Evolutionary conservation across 805 yeast species (phyloP), one percentile per base, ranked within the genome.

Genomic region (Candida nemodendra): DNA sequence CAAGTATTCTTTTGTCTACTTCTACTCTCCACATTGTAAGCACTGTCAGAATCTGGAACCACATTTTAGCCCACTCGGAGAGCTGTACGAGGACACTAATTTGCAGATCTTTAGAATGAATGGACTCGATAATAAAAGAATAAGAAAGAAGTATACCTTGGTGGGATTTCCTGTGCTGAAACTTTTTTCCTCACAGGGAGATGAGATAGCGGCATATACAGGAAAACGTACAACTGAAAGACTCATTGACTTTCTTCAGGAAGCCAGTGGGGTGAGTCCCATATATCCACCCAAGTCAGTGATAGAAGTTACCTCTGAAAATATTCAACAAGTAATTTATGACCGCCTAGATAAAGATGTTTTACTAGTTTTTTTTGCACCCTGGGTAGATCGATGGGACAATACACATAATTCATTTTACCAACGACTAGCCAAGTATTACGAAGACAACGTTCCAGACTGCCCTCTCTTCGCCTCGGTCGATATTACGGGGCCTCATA

Each of bases 11-110:
- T 57, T 74, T 27, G 65, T 74, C 12, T 71, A 71, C 47, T 74
- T 78, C 48, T 72, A 68, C 45, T 62, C 74, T 1, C 64, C 66
- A 1, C 56, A 51, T 1, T 78, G 84, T 54, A 53, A 53, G 11
- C 67, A 68, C 45, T 77, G 84, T 53, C 59, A 64, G 38, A 54
- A 63, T 18, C 53, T 79, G 26, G 63, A 68, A 14, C 79, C 80
- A 2, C 53, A 64, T 12, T 65, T 72, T 45, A 68, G 64, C 9
- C 69, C 71, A 4, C 45, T 79, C 30, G 66, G 67, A 12, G 57
- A 62, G 6, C 51, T 77, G 4, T 79, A 66, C 49, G 63, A 69
- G 22, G 59, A 61, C 30, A 53, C 66, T 4, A 45, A 50, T 6
- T 48, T 70, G 3, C 65, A 62, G 36, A 51, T 69, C 3, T 61